Evolutionary conservation across 2,329 filamentous ascomycete genomes (phyloP), one percentile per base, ranked within the genome.

Genomic region (Ophiostoma fasciatum): DNA sequence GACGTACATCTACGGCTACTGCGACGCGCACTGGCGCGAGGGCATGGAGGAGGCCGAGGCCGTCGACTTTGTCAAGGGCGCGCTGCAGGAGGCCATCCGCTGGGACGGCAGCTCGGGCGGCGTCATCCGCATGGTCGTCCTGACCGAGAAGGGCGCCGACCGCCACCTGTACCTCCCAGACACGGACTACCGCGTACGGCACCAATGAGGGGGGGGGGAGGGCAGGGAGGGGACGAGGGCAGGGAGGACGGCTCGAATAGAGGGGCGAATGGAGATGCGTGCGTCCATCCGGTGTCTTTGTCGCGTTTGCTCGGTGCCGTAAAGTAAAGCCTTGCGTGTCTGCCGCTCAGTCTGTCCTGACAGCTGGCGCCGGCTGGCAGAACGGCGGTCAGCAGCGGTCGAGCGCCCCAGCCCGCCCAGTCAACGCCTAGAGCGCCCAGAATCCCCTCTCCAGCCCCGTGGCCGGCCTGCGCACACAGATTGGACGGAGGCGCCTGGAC

Each of bases 1-100:
- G 49, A 96, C 90, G 43, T 98, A 98, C 67, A 98, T 98, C 60
- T 98, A 96, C 67, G 90, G 90, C 50, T 96, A 93, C 69, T 96
- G 87, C 56, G 88, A 98, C 56, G 78, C 84, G 39, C 75, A 98
- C 68, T 98, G 90, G 90, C 76, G 69, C 57, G 90, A 96, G 61
- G 75, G 75, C 46, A 96, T 98, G 87, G 83, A 80, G 36, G 84
- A 96, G 66, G 69, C 74, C 37, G 87, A 93, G 43, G 90, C 90
- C 1, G 77, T 98, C 46, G 61, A 77, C 28, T 98, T 98, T 52
- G 90, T 98, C 56, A 94, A 94, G 65, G 80, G 77, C 32, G 78
- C 90, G 22, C 65, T 98, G 54, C 67, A 74, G 52, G 88, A 98
- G 68, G 90, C 90, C 13, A 96, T 98, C 71, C 94, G 94, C 64